Conservation (phyloP, 1,139 yeast genomes). For the Pichia sp. region DNA sequence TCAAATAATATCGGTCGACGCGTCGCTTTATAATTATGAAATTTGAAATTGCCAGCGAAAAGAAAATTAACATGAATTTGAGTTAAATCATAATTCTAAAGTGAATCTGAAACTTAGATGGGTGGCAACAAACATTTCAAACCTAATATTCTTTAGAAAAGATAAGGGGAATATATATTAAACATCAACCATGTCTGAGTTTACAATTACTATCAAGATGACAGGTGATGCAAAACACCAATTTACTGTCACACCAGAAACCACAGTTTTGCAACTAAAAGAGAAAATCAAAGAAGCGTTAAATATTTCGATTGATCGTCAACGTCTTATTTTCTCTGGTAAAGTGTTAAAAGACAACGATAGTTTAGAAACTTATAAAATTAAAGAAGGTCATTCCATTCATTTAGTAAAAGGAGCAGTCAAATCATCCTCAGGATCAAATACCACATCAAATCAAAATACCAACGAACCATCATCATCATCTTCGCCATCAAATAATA, state of each 20-base stretch:
- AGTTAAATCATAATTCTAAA: too few relatives aligned
- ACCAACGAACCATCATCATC: slow-evolving; percentile 3
- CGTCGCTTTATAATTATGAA: too few relatives aligned
- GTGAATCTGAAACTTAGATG: too few relatives aligned
- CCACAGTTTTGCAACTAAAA: slow-evolving; percentile 67
- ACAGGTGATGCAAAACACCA: slow-evolving; percentile 25
- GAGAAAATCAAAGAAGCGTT: slow-evolving; percentile 50
- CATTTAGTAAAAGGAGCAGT: slow-evolving; percentile 76
- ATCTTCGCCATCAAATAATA: slow-evolving; percentile 19
- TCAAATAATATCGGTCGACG: too few relatives aligned
- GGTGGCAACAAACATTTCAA: too few relatives aligned
- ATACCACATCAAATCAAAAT: slow-evolving; percentile 10
- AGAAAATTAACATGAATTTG: too few relatives aligned
- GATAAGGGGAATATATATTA: background rate
- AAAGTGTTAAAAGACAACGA: slow-evolving; percentile 84
- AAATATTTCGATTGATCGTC: slow-evolving; percentile 66
- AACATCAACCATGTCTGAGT: slow-evolving; percentile 10
- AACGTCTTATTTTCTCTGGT: slow-evolving; percentile 88
- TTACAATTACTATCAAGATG: slow-evolving; percentile 14
- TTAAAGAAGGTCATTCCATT: slow-evolving; percentile 79
- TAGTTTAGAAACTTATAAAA: slow-evolving; percentile 66
- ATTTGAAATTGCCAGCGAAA: too few relatives aligned
- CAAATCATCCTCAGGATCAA: slow-evolving; percentile 22
- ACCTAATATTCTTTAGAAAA: background rate
- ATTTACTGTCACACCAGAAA: slow-evolving; percentile 45